Percentiles rank a stretch among this genome's conserved stretches.
Conservation (phyloP, 2,329 filamentous ascomycete species). For the Gnomoniopsis sp. region DNA sequence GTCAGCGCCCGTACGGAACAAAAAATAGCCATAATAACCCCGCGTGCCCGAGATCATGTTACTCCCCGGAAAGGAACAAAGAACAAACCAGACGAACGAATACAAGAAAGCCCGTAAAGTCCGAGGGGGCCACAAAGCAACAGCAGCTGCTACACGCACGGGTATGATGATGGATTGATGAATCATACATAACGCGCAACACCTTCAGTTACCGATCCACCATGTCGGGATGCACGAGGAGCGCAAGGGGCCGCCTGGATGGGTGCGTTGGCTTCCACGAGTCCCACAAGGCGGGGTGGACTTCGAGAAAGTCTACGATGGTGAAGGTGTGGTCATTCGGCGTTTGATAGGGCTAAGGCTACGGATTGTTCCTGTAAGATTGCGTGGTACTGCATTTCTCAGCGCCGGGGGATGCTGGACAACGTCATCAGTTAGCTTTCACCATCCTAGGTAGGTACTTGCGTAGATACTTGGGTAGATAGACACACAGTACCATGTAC, state of each 20-base stretch:
- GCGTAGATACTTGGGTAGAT: too few relatives aligned
- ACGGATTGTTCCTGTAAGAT: constrained; percentile 1
- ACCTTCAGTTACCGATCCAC: neutral
- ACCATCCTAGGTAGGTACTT: neutral
- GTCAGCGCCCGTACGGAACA: too few relatives aligned
- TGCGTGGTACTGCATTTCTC: neutral
- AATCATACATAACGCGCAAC: constrained; percentile 3
- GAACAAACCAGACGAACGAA: neutral
- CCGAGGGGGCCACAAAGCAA: neutral
- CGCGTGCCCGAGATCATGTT: too few relatives aligned
- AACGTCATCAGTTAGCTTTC: neutral
- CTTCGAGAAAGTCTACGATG: neutral
- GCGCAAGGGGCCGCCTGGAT: neutral
- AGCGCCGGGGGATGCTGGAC: neutral
- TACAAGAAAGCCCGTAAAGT: neutral
- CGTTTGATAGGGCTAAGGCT: neutral
- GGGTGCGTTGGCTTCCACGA: neutral
- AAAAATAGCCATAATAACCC: too few relatives aligned
- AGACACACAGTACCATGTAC: too few relatives aligned
- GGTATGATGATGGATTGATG: neutral
- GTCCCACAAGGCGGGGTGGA: neutral
- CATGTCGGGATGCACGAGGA: neutral
- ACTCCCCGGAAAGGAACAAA: too few relatives aligned
- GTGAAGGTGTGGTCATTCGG: neutral
- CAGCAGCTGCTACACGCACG: neutral